Evolutionary conservation across 108 stramenopile species (phyloP), one percentile per base, ranked within the genome.

Genomic region (Chaetoceros tenuissimus): DNA sequence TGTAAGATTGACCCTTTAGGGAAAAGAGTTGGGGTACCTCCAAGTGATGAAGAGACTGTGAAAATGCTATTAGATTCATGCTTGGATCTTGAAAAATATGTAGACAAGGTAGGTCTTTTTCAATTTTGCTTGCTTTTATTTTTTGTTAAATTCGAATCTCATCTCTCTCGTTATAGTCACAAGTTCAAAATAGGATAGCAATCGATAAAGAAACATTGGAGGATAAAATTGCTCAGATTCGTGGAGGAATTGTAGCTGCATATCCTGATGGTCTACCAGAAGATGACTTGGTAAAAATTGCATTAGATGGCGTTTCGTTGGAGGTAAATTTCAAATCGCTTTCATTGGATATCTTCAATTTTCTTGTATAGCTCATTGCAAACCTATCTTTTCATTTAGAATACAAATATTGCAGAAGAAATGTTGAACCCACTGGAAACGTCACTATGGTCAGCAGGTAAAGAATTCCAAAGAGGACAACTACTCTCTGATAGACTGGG

Each of bases 251-350:
- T 13, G 83, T 65, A 20, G 77, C 84, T 67, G 82, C 89, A 8
- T 92, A 80, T 48, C 90, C 93, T 1, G 79, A 69, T 78, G 93
- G 90, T 0, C 67, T 92, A 13, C 90, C 90, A 18, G 80, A 84
- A 63, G 84, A 72, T 59, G 90, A 94, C 57, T 54, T 77, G 28
- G 73, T 79, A 13, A 61, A 64, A n/a, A 55, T 73, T 21, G 67
- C 77, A 27, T 58, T 92, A 26, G 86, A 91, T 21, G 68, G 48
- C 22, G 45, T 62, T 23, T 19, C 69, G 30, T 52, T 62, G 30
- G 44, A 49, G 16, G 25, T 73, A 52, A 63, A 58, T 60, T 45
- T 68, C n/a, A n/a, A n/a, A n/a, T n/a, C n/a, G n/a, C n/a, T n/a
- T n/a, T n/a, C n/a, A n/a, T n/a, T n/a, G n/a, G n/a, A n/a, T n/a